Conservation (phyloP, 2,329 filamentous ascomycete genomes). For the Penicillium sp. region DNA sequence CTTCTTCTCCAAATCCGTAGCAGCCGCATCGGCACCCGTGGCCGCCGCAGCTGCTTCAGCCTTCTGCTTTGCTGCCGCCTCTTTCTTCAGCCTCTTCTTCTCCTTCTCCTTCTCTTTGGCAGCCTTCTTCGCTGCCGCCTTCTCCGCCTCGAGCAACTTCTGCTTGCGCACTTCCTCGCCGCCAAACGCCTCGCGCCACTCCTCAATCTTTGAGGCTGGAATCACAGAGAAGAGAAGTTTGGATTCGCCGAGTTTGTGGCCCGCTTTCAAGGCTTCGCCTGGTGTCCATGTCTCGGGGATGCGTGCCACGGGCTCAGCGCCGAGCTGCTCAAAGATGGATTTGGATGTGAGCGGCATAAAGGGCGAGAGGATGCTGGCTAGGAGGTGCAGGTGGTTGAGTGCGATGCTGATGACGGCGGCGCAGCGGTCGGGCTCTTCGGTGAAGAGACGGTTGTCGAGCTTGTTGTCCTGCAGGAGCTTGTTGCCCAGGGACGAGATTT, state of each 20-base stretch:
- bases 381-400: conserved; percentile 76
- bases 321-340: conserved; percentile 74
- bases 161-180: conserved; percentile 66
- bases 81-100: conserved; percentile 44
- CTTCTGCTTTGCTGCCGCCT: conserved; percentile 19
- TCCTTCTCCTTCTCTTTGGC: conserved; percentile 42
- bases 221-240: conserved; percentile 80
- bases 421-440: conserved; percentile 56
- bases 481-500: conserved; percentile 58
- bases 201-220: conserved; percentile 72
- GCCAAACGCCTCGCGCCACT: conserved; percentile 75
- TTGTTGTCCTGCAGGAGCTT: conserved; percentile 57
- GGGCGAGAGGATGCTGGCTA: conserved; percentile 73
- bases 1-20: conserved; percentile 1
- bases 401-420: conserved; percentile 70
- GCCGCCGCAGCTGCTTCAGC: conserved; percentile 5
- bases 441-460: conserved; percentile 60
- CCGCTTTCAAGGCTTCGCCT: conserved; percentile 54
- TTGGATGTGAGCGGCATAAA: conserved; percentile 79
- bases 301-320: conserved; percentile 58
- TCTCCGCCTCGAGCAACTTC: conserved; percentile 58
- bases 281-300: conserved; percentile 59
- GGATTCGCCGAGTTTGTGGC: conserved; percentile 77
- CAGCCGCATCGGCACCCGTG: neutral
- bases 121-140: conserved; percentile 37